Conservation (phyloP, 306 rosid species). For the Vigna hirtella region DNA sequence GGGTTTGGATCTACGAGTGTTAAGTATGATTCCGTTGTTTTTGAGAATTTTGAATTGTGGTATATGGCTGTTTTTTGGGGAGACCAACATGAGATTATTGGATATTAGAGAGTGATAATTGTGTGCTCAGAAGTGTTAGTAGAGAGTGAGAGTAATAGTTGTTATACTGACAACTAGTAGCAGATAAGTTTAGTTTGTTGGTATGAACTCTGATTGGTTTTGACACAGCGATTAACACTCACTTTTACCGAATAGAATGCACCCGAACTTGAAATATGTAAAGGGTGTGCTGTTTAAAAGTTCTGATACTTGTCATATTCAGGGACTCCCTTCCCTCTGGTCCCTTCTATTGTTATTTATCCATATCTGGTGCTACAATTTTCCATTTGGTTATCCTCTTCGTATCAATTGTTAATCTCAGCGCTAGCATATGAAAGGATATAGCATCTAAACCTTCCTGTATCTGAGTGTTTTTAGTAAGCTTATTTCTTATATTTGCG, state of each 20-base stretch:
- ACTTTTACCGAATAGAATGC: slow-evolving; percentile 11
- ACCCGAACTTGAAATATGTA: slow-evolving; percentile 24
- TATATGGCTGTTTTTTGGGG: slow-evolving; percentile 23
- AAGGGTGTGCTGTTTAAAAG: slow-evolving; percentile 4
- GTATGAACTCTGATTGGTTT: slow-evolving; percentile 2
- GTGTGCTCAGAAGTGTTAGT: slow-evolving; percentile 45
- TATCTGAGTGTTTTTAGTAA: slow-evolving; percentile 14
- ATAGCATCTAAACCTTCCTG: background rate
- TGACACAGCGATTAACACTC: slow-evolving; percentile 20
- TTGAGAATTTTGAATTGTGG: slow-evolving; percentile 16
- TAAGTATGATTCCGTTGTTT: slow-evolving; percentile 22
- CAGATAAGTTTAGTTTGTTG: slow-evolving; percentile 1
- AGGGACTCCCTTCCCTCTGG: background rate
- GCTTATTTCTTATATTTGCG: background rate
- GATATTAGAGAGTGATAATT: slow-evolving; percentile 23
- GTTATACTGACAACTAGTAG: slow-evolving; percentile 5
- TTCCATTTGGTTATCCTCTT: background rate
- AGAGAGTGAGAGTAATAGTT: slow-evolving; percentile 12
- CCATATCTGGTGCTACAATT: background rate
- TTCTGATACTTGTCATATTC: background rate
- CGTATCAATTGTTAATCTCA: background rate
- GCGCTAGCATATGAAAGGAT: slow-evolving; percentile 2
- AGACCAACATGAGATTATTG: slow-evolving; percentile 33
- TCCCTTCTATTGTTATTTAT: background rate
- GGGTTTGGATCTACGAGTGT: slow-evolving; percentile 44